Evolutionary conservation across 1,284 basidiomycete species (phyloP).

Genomic region (Porodaedalea pini): DNA sequence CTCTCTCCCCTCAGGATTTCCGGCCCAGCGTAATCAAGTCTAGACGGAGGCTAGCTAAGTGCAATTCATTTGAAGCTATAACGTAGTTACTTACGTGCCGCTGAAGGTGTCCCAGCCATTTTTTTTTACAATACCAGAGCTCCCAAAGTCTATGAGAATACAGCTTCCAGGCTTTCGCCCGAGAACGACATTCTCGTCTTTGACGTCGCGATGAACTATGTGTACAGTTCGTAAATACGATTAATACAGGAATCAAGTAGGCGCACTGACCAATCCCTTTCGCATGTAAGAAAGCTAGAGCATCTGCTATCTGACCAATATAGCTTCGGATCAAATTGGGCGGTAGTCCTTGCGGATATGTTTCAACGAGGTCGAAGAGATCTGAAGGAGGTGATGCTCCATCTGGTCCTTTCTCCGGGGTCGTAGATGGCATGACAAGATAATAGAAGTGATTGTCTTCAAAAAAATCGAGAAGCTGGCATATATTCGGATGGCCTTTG

Average conservation of each 20-base stretch:
- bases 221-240: constrained; percentile 19
- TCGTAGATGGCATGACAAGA: constrained; percentile 72
- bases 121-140: constrained; percentile 83
- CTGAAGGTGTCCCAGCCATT: constrained; percentile 93
- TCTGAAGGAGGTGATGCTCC: constrained; percentile 65
- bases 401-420: constrained; percentile 51
- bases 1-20: constrained; percentile 94
- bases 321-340: constrained; percentile 77
- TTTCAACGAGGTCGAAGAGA: constrained; percentile 94
- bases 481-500: constrained; percentile 89
- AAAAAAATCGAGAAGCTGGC: constrained; percentile 94
- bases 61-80: constrained; percentile 8
- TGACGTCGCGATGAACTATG: constrained; percentile 94
- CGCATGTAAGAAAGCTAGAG: constrained; percentile 84
- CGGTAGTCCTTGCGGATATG: constrained; percentile 81
- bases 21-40: constrained; percentile 94
- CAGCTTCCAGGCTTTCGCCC: constrained; percentile 65
- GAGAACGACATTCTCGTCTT: constrained; percentile 95
- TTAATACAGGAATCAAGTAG: too few relatives aligned
- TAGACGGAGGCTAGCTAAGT: constrained; percentile 33
- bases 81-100: constrained; percentile 66
- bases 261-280: constrained; percentile 74
- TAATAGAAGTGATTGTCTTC: constrained; percentile 98
- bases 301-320: constrained; percentile 92
- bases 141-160: constrained; percentile 96